Conservation (phyloP, 2,329 filamentous ascomycete genomes). For the Alternaria alternata region DNA sequence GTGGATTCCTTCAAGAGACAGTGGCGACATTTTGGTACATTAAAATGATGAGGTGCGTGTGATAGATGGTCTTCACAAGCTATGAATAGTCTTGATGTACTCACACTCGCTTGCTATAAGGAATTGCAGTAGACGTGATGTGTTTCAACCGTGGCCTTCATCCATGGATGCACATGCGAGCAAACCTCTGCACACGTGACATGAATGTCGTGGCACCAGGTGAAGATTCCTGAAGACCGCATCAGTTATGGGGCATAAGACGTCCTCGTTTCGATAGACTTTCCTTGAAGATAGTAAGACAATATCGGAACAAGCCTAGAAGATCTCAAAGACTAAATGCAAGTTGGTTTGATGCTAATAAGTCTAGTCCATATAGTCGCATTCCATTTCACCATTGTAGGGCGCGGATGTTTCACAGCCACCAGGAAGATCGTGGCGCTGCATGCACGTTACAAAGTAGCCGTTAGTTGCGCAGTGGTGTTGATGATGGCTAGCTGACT, state of each 20-base stretch:
- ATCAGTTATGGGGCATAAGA: not conserved
- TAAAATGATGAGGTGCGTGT: too few species aligned
- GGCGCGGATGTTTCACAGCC: not conserved
- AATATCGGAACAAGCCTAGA: not conserved
- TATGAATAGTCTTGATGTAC: not conserved
- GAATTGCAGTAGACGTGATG: not conserved
- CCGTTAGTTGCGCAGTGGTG: not conserved
- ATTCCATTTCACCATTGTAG: not conserved
- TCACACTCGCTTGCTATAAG: not conserved
- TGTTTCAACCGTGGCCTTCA: not conserved
- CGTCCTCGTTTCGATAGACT: not conserved
- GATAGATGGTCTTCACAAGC: not conserved
- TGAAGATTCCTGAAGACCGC: not conserved
- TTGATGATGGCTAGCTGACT: not conserved
- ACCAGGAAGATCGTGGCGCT: not conserved
- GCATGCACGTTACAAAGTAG: not conserved
- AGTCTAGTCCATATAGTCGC: not conserved
- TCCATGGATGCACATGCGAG: not conserved
- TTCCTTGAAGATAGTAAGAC: not conserved
- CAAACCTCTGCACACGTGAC: not conserved
- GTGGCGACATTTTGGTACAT: too few species aligned
- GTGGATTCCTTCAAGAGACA: not conserved
- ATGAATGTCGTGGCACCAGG: not conserved
- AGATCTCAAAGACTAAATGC: not conserved
- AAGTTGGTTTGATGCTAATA: not conserved